Conservation (phyloP, 2,329 filamentous ascomycete genomes). For the Nannizziopsis arthrosporioides region DNA sequence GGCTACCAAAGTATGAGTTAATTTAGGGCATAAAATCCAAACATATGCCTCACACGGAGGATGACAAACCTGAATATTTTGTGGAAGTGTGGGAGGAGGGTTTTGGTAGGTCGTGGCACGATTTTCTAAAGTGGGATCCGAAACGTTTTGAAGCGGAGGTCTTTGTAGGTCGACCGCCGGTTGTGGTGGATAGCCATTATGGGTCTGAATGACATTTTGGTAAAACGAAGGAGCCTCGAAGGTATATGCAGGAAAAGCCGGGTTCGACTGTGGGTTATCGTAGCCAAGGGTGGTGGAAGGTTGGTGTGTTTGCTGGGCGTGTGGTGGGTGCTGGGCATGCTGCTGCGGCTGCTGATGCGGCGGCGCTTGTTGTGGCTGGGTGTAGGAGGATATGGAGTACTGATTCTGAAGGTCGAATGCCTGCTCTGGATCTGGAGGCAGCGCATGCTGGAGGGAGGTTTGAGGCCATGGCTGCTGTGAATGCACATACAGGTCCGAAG, state of each 20-base stretch:
- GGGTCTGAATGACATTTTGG: slow-evolving; percentile 10
- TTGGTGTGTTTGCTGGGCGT: slow-evolving; percentile 7
- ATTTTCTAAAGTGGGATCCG: slow-evolving; percentile 1
- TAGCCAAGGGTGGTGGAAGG: slow-evolving; percentile 5
- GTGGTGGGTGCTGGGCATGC: neutral
- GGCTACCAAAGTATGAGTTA: neutral
- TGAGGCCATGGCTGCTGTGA: slow-evolving; percentile 25
- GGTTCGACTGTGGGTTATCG: slow-evolving; percentile 7
- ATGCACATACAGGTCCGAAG: slow-evolving; percentile 12
- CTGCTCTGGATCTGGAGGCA: slow-evolving; percentile 17
- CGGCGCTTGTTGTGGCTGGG: slow-evolving; percentile 16
- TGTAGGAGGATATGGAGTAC: slow-evolving; percentile 10
- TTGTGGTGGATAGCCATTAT: slow-evolving; percentile 7
- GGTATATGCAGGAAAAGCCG: slow-evolving; percentile 24
- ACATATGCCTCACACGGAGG: neutral
- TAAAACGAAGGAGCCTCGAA: slow-evolving; percentile 25
- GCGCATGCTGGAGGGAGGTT: slow-evolving; percentile 21
- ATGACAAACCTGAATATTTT: slow-evolving; percentile 5
- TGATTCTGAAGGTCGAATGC: slow-evolving; percentile 9
- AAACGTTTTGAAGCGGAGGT: slow-evolving; percentile 3
- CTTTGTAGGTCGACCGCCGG: slow-evolving; percentile 11
- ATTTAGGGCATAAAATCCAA: neutral
- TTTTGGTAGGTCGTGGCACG: slow-evolving; percentile 6
- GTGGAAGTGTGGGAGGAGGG: neutral
- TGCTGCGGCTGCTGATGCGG: slow-evolving; percentile 24